Evolutionary conservation across 192 early-diverging fungal species (phyloP).

Genomic region (Coemansia sp.): DNA sequence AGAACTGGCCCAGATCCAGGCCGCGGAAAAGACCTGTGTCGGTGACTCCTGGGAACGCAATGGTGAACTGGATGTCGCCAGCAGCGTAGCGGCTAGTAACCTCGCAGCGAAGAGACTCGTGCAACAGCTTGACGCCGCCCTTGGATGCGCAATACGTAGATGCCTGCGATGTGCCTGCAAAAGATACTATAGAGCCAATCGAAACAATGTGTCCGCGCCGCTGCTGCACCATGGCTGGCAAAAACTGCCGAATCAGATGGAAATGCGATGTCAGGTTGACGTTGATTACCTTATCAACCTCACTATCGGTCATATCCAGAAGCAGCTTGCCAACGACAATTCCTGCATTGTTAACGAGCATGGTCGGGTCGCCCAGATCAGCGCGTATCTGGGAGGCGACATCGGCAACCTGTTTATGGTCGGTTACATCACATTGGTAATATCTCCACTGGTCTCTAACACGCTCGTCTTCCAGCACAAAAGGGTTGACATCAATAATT

Average conservation of each 20-base stretch:
- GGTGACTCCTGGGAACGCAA: conserved; percentile 70
- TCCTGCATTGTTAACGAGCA: conserved; percentile 82
- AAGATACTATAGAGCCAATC: conserved; percentile 33
- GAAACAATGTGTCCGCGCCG: conserved; percentile 78
- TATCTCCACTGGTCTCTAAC: conserved; percentile 19
- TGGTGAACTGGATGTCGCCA: conserved; percentile 64
- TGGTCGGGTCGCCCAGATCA: conserved; percentile 70
- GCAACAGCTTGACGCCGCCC: conserved; percentile 68
- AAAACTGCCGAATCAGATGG: conserved; percentile 70
- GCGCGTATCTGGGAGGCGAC: conserved; percentile 22
- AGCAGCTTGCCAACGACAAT: conserved; percentile 65
- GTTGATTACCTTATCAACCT: conserved; percentile 63
- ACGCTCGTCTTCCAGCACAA: conserved; percentile 17
- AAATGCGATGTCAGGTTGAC: conserved; percentile 76
- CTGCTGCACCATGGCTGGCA: conserved; percentile 69
- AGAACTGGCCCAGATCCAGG: conserved; percentile 57
- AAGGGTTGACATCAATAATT: conserved; percentile 38
- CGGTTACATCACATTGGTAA: conserved; percentile 43
- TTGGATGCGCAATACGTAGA: conserved; percentile 80
- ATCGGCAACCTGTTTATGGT: conserved; percentile 23
- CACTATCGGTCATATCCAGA: conserved; percentile 59
- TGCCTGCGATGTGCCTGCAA: conserved; percentile 54
- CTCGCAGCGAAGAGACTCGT: conserved; percentile 75
- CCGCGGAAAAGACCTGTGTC: conserved; percentile 73
- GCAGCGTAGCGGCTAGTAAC: conserved; percentile 59